Base-by-base conservation (phyloP, 1,139 yeast genomes). In the Protomyces inouyei region DNA sequence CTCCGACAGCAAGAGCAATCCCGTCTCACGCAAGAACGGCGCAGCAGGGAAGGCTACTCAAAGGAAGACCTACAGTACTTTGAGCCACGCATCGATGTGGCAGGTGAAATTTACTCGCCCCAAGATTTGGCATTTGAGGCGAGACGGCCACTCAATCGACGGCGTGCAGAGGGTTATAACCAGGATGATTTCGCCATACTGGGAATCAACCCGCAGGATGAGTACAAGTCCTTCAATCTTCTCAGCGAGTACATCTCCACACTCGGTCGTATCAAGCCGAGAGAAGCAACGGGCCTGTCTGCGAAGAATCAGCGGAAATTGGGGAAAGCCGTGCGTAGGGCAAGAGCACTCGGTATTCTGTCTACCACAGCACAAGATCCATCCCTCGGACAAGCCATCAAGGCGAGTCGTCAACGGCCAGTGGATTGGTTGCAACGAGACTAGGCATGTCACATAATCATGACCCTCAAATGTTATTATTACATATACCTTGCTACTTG, bases 321-420 rank as follows among this genome's bases (percentile, higher is more conserved):
- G n/a, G 59, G 59, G 9, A 54, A 55, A 23, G 64, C 64, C 14
- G 52, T 60, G 61, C 80, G 85, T 72, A 78, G 91, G 63, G 85
- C 90, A 18, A 79, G 91, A 70, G 83, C 85, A 3, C 82, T 85
- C 65, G 93, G 95, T 0, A 77, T 87, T 66, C 77, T 87, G 71
- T 82, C 89, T 35, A 76, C 84, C 63, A 60, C 63, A 18, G 63
- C 63, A 6, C 35, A 51, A 18, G 57, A 59, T 43, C 63, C 63
- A 10, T 45, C 52, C 21, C 36, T 55, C 36, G 25, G 25, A 40
- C n/a, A 25, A 14, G 37, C 37, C 25, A 36, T 48, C 48, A 40
- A 21, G 18, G 52, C 48, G 25, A 18, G 48, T n/a, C 21, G 48
- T 9, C 48, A n/a, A 12, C 21, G 48, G 12, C 23, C 48, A 18